These are phyloP conservation scores for Rubia yunnanensis DNA, from an alignment of 257 asterid species.

Conservation along the genomic window DNA sequence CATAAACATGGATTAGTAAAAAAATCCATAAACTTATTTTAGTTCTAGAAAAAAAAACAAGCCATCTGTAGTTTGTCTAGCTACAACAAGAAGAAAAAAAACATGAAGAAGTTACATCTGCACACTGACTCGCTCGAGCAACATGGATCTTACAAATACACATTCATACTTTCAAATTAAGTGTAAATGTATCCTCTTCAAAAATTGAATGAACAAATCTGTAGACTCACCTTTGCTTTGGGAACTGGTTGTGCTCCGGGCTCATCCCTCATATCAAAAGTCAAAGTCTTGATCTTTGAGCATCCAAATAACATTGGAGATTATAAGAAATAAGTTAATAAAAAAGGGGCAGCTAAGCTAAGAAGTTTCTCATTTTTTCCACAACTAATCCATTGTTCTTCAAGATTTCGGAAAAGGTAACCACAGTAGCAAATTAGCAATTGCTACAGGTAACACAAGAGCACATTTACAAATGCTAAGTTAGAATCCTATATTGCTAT, in stretches of 20 bases:
- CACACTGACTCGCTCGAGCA: too few relatives aligned
- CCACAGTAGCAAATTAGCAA: constrained; percentile 70
- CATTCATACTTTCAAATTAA: background rate
- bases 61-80: too few relatives aligned
- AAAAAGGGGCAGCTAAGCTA: background rate
- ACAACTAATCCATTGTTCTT: constrained; percentile 69
- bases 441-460: constrained; percentile 34
- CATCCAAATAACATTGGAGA: background rate
- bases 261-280: constrained; percentile 65
- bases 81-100: too few relatives aligned
- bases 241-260: constrained; percentile 55
- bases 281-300: constrained; percentile 59
- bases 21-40: too few relatives aligned
- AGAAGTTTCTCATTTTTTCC: constrained; percentile 39
- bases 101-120: too few relatives aligned
- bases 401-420: constrained; percentile 59
- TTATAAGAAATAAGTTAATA: background rate
- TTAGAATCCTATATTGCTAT: background rate
- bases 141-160: background rate
- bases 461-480: constrained; percentile 1
- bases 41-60: too few relatives aligned
- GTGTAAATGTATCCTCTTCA: background rate
- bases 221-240: constrained; percentile 51
- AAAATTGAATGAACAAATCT: background rate
- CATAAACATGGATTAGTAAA: constrained; percentile 75